Conservation (phyloP, 352 stramenopile genomes). For the Globisporangium cylindrosporum region DNA sequence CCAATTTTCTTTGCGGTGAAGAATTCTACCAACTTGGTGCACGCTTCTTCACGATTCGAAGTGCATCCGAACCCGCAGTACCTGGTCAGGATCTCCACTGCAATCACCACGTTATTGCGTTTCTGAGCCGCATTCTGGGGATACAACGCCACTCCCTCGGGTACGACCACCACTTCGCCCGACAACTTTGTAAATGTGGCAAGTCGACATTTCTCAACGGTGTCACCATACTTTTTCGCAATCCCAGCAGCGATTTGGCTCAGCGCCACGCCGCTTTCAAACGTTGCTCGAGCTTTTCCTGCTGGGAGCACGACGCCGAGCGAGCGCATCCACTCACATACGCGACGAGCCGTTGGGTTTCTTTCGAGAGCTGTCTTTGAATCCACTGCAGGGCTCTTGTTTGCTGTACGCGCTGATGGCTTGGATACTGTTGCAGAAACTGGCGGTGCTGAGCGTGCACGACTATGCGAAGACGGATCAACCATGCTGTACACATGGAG, state of each 20-base stretch:
- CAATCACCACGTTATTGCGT: slow-evolving; percentile 12
- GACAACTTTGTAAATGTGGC: neutral
- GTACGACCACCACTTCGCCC: neutral
- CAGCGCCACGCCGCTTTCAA: slow-evolving; percentile 35
- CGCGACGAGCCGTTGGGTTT: neutral
- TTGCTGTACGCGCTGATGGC: neutral
- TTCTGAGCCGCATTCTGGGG: slow-evolving; percentile 11
- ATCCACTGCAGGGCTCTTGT: neutral
- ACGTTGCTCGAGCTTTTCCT: neutral
- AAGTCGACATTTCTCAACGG: neutral
- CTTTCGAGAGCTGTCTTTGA: neutral
- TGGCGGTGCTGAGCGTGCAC: neutral
- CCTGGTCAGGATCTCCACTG: slow-evolving; percentile 6
- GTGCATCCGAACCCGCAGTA: neutral
- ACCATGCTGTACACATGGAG: slow-evolving; percentile 40
- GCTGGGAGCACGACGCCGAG: slow-evolving; percentile 15
- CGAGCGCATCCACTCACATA: slow-evolving; percentile 11
- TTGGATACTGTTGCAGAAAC: neutral
- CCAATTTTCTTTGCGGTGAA: neutral
- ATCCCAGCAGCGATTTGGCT: slow-evolving; percentile 30
- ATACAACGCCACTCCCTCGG: neutral
- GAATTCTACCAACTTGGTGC: slow-evolving; percentile 3
- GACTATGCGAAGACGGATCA: slow-evolving; percentile 18
- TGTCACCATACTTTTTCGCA: slow-evolving; percentile 10
- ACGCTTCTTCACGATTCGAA: neutral